Percentiles rank a stretch among this genome's conserved stretches.
phyloP scores from a whole-genome alignment of 768 basidiomycete species.

The Dictyophora rubrovolvata region DNA sequence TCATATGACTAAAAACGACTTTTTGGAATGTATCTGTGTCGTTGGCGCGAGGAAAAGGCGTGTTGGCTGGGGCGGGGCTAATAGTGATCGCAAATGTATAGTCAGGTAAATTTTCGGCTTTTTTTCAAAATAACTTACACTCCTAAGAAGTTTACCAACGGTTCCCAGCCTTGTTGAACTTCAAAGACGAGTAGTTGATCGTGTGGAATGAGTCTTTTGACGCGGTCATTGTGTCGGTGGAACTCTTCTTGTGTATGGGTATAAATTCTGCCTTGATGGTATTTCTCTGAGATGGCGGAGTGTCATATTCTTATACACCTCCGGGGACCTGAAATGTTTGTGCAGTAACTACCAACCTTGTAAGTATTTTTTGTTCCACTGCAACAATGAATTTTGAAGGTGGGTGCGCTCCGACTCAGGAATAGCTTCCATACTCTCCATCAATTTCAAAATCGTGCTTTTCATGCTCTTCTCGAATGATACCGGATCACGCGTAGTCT shows the following conservation, averaged over 20 bases:
- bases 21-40: background rate
- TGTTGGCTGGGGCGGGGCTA: background rate
- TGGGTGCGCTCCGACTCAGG: background rate
- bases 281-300: background rate
- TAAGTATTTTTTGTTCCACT: background rate
- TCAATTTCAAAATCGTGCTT: background rate
- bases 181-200: slow-evolving; percentile 2
- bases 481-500: background rate
- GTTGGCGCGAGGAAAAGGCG: background rate
- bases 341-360: background rate
- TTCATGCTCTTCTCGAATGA: background rate
- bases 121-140: background rate
- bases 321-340: background rate
- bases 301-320: background rate
- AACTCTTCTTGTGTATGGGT: background rate
- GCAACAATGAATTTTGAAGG: background rate
- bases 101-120: no score
- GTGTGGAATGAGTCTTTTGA: background rate
- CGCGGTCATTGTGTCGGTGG: background rate
- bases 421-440: background rate
- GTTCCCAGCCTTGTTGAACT: background rate
- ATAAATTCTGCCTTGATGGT: background rate
- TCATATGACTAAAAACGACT: background rate
- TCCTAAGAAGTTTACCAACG: background rate
- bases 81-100: background rate